Base-by-base conservation (phyloP, 345 rosid genomes). In the Acer yangbiense region DNA sequence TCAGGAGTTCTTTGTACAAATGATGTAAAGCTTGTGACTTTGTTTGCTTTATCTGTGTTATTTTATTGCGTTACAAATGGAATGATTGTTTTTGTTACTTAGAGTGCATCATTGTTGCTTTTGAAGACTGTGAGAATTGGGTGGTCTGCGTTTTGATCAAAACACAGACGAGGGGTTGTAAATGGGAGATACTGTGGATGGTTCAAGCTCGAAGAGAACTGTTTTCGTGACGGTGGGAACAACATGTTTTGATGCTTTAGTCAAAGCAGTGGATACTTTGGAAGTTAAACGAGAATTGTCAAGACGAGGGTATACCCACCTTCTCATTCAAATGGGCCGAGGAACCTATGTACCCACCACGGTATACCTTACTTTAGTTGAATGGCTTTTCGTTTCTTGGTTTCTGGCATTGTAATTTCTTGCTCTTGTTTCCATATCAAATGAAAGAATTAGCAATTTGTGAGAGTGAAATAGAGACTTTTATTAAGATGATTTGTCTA, bases 201-300 rank as follows among this genome's bases (percentile, higher is more conserved):
- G 39, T 27, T 60, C 4, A 54, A 78, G 65, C 76, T 61, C 66
- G 9, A 87, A 88, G 81, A 91, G 79, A 77, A 39, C 72, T 43
- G 98, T 91, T 21, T 94, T 97, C 75, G 93, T 93, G 74, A 97
- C 98, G 0, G 98, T 93, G 21, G 98, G 98, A 72, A 96, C 97
- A 9, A 96, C 99, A 18, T 83, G 93, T 77, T 96, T 95, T 32
- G 97, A 93, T 85, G 89, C 88, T 9, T 93, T 96, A 32, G 94
- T 90, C 23, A 86, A 82, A 81, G 89, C 86, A 4, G 88, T 85
- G 78, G 93, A 89, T 74, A 84, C 83, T 68, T 77, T 71, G 73
- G 82, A 88, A 66, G 87, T 94, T 39, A 90, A 88, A 82, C 86
- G 81, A 12, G 94, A 85, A 79, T 77, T 94, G 75, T 72, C 65